These are phyloP conservation scores for Diplodia mutila DNA, from an alignment of 2,329 filamentous ascomycete genomes.

Conservation along the genomic window DNA sequence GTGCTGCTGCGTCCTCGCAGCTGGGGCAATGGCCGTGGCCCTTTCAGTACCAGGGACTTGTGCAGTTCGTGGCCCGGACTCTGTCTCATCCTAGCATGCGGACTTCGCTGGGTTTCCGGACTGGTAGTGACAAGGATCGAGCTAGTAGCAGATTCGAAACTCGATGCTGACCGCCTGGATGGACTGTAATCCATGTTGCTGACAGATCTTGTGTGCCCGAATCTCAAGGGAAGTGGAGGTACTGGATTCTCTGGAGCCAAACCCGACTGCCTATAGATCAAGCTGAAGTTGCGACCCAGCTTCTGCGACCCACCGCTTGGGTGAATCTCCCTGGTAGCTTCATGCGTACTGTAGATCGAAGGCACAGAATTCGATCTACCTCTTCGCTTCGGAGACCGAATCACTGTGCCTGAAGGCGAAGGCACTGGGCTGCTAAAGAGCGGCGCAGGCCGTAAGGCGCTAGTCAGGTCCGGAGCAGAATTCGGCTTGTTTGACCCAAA, in stretches of 20 bases:
- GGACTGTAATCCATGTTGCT: slow-evolving; percentile 37
- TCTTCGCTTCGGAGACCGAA: slow-evolving; percentile 16
- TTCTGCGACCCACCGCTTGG: slow-evolving; percentile 24
- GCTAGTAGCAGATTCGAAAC: slow-evolving; percentile 46
- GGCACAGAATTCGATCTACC: slow-evolving; percentile 23
- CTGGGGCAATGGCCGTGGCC: slow-evolving; percentile 35
- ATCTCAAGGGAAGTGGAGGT: slow-evolving; percentile 47
- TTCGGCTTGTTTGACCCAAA: slow-evolving; percentile 8
- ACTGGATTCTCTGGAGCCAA: slow-evolving; percentile 47
- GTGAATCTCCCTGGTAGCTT: slow-evolving; percentile 27
- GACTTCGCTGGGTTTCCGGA: slow-evolving; percentile 36
- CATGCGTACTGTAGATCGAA: slow-evolving; percentile 8
- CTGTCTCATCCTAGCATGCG: slow-evolving; percentile 38
- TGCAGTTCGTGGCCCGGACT: slow-evolving; percentile 41
- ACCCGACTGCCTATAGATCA: slow-evolving; percentile 32
- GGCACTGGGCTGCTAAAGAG: not conserved
- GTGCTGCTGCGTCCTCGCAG: not conserved
- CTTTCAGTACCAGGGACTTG: slow-evolving; percentile 38
- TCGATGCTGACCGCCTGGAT: slow-evolving; percentile 45
- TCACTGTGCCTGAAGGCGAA: slow-evolving; percentile 3
- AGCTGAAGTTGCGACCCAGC: slow-evolving; percentile 32
- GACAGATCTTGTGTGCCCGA: slow-evolving; percentile 31
- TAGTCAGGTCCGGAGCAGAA: slow-evolving; percentile 17
- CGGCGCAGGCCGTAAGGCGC: not conserved
- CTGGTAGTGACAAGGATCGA: slow-evolving; percentile 46